Percentiles rank a stretch among this genome's conserved stretches.
These are phyloP conservation scores for Yamadazyma insecticola DNA, from an alignment of 805 yeast genomes.

Conservation along the genomic window DNA sequence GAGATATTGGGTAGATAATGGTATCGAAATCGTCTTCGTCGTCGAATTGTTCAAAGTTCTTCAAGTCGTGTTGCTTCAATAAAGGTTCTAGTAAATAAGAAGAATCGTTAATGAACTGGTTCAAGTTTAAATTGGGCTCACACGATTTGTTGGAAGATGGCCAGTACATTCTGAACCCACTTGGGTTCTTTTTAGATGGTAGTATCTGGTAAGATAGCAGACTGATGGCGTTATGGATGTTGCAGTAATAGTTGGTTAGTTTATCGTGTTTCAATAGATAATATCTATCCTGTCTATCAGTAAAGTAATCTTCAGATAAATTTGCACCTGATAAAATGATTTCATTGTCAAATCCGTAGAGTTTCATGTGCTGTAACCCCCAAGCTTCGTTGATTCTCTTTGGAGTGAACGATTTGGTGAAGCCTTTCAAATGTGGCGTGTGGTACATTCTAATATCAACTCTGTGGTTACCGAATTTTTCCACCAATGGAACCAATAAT, in stretches of 20 bases:
- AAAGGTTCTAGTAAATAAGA: conserved; percentile 55
- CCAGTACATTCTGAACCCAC: conserved; percentile 65
- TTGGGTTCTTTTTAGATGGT: conserved; percentile 35
- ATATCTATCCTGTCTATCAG: conserved; percentile 92
- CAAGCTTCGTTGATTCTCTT: conserved; percentile 83
- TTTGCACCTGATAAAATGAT: conserved; percentile 89
- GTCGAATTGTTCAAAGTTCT: conserved; percentile 26
- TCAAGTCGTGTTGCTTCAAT: conserved; percentile 40
- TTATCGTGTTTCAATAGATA: conserved; percentile 57
- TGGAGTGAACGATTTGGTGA: conserved; percentile 64
- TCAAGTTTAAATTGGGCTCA: conserved; percentile 59
- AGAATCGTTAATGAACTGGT: conserved; percentile 51
- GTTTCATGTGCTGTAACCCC: conserved; percentile 96
- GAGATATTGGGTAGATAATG: conserved; percentile 84
- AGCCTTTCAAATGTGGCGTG: conserved; percentile 78
- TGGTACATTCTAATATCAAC: conserved; percentile 83
- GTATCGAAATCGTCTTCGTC: conserved; percentile 46
- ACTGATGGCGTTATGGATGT: conserved; percentile 65
- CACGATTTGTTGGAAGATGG: conserved; percentile 61
- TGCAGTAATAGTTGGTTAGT: conserved; percentile 69
- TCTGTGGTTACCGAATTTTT: conserved; percentile 57
- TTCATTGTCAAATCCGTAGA: conserved; percentile 92
- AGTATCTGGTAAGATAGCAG: conserved; percentile 63
- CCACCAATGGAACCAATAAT: conserved; percentile 60
- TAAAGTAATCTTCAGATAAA: conserved; percentile 84